Percentiles rank a stretch among this genome's conserved stretches.
phyloP scores from a whole-genome alignment of 306 rosid genomes.

The Casuarina cunninghamiana region DNA sequence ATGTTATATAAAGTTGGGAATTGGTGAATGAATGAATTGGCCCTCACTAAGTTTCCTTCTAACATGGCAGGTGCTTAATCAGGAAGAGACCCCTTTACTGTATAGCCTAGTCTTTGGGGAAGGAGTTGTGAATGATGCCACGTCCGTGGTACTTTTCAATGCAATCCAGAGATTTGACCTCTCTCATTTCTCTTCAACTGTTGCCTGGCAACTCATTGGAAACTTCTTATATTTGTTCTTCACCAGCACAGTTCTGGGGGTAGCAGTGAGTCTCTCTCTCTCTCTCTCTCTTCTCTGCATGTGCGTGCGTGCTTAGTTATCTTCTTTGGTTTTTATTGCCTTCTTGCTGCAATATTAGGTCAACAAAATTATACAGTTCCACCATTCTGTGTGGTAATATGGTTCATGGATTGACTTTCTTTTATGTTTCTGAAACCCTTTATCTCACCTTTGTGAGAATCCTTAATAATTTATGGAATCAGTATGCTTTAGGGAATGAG shows the following conservation, averaged over 20 bases:
- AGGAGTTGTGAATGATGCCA: conserved; percentile 77
- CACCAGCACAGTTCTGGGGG: conserved; percentile 59
- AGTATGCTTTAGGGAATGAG: not conserved
- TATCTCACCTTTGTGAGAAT: not conserved
- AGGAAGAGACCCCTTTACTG: conserved; percentile 69
- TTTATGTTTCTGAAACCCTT: not conserved
- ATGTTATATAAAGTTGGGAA: not conserved
- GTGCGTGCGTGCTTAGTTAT: not conserved
- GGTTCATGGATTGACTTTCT: not conserved
- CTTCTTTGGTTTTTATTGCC: not conserved
- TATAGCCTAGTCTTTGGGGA: conserved; percentile 74
- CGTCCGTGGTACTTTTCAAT: conserved; percentile 64
- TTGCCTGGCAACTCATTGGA: conserved; percentile 36
- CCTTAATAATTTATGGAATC: not conserved
- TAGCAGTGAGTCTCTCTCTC: conserved; percentile 44
- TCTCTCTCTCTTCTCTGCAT: not conserved
- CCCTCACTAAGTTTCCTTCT: conserved; percentile 21
- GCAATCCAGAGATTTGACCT: conserved; percentile 66
- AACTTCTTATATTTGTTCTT: conserved; percentile 46
- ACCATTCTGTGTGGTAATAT: not conserved
- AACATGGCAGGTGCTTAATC: conserved; percentile 60
- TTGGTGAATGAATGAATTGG: not conserved
- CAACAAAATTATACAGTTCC: not conserved
- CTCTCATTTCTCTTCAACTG: conserved; percentile 43
- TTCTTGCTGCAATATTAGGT: not conserved